phyloP scores from a whole-genome alignment of 1,284 basidiomycete species.

The Phellopilus nigrolimitatus region DNA sequence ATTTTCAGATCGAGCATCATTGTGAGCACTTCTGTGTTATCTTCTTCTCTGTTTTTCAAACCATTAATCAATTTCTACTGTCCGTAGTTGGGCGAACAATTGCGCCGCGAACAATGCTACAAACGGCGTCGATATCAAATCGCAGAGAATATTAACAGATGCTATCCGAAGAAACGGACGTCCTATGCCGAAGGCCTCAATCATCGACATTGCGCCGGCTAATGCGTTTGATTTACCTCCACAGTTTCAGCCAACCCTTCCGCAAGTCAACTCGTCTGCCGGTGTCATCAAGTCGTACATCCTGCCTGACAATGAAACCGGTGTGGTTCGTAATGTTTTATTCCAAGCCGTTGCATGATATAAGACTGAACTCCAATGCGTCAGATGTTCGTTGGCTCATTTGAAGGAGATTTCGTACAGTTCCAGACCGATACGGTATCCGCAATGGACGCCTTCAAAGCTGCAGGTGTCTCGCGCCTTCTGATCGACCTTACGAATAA shows the following conservation, averaged over 20 bases:
- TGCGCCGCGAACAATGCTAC: slow-evolving; percentile 50
- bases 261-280: slow-evolving; percentile 40
- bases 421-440: slow-evolving; percentile 52
- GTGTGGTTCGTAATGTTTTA: slow-evolving; percentile 41
- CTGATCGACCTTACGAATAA: slow-evolving; percentile 61
- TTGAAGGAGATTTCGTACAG: slow-evolving; percentile 43
- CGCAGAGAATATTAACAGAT: slow-evolving; percentile 17
- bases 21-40: slow-evolving; percentile 34
- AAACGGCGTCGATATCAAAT: slow-evolving; percentile 51
- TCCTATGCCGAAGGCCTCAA: slow-evolving; percentile 34
- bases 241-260: slow-evolving; percentile 45
- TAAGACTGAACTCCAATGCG: not conserved
- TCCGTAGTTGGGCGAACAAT: slow-evolving; percentile 59
- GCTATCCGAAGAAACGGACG: slow-evolving; percentile 23
- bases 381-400: slow-evolving; percentile 61
- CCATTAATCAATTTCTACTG: not conserved
- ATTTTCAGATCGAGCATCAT: slow-evolving; percentile 50
- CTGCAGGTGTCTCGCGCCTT: slow-evolving; percentile 44
- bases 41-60: not conserved
- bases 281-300: slow-evolving; percentile 59
- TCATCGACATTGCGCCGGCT: slow-evolving; percentile 40
- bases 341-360: not conserved
- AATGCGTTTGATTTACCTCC: slow-evolving; percentile 45
- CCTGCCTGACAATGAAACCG: slow-evolving; percentile 53
- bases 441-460: slow-evolving; percentile 43